Evolutionary conservation across 768 basidiomycete species (phyloP).

Genomic region (Amanita muscaria): DNA sequence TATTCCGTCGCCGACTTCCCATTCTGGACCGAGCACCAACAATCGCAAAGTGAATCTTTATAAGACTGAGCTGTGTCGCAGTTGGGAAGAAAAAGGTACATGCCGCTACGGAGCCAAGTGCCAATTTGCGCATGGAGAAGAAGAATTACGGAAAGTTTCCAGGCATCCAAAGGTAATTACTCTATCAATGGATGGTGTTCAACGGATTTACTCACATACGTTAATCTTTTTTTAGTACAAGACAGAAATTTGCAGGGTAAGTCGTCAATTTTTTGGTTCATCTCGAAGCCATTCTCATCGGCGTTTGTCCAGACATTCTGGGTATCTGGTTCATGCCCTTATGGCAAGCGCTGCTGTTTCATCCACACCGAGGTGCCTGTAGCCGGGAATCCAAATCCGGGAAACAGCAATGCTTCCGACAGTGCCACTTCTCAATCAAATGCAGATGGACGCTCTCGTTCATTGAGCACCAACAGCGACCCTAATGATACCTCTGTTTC

Average conservation of each 20-base stretch:
- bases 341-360: constrained; percentile 90
- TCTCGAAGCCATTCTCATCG: neutral
- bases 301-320: constrained; percentile 64
- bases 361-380: constrained; percentile 82
- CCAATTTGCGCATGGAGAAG: constrained; percentile 90
- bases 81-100: constrained; percentile 87
- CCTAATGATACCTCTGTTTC: constrained; percentile 67
- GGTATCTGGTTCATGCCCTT: constrained; percentile 89
- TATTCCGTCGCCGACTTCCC: constrained; percentile 35
- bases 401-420: constrained; percentile 31
- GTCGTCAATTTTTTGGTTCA: constrained; percentile 18
- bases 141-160: constrained; percentile 75
- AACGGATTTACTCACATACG: constrained; percentile 5
- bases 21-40: constrained; percentile 77
- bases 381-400: constrained; percentile 43
- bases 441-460: constrained; percentile 52
- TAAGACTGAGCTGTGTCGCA: constrained; percentile 85
- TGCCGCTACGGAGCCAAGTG: constrained; percentile 86
- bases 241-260: constrained; percentile 86
- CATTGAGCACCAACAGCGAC: constrained; percentile 70
- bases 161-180: constrained; percentile 77
- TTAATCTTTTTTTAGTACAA: constrained; percentile 54
- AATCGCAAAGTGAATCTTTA: constrained; percentile 86
- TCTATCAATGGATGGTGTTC: constrained; percentile 3
- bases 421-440: constrained; percentile 46